Conservation (phyloP, 2,329 filamentous ascomycete genomes). For the Xylariaceae sp. region DNA sequence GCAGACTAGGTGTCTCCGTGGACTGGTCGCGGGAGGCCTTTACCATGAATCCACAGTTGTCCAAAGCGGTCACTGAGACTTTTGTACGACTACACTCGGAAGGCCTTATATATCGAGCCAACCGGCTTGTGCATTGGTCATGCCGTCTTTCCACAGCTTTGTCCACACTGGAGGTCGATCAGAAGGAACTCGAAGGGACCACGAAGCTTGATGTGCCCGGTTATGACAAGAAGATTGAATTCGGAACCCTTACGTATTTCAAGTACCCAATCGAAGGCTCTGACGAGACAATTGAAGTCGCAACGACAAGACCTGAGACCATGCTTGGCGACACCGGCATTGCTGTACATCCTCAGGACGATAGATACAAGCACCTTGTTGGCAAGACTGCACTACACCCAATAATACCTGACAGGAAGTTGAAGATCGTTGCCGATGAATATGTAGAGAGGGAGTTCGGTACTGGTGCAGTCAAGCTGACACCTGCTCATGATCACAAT, state of each 20-base stretch:
- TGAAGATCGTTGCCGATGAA: conserved; percentile 80
- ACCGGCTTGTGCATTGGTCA: conserved; percentile 93
- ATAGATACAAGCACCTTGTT: conserved; percentile 78
- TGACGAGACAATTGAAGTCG: conserved; percentile 79
- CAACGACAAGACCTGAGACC: conserved; percentile 86
- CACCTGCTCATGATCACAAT: conserved; percentile 88
- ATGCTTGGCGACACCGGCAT: conserved; percentile 93
- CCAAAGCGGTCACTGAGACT: conserved; percentile 50
- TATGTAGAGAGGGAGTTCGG: conserved; percentile 91
- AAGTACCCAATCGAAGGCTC: conserved; percentile 80
- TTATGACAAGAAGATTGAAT: conserved; percentile 83
- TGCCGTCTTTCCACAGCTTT: conserved; percentile 80
- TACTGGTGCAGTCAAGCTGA: conserved; percentile 94
- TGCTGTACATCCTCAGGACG: conserved; percentile 82
- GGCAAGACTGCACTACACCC: conserved; percentile 82
- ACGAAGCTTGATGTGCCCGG: conserved; percentile 62
- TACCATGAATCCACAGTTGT: conserved; percentile 5
- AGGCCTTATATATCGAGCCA: conserved; percentile 85
- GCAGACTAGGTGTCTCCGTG: conserved; percentile 1
- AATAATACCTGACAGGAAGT: conserved; percentile 64
- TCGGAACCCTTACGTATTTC: conserved; percentile 85
- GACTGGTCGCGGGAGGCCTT: conserved; percentile 9
- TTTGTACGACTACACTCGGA: conserved; percentile 87
- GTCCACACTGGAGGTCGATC: conserved; percentile 85
- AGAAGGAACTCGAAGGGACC: conserved; percentile 78